Base-by-base conservation (phyloP, 257 asterid species). In the Hygrophila difformis region DNA sequence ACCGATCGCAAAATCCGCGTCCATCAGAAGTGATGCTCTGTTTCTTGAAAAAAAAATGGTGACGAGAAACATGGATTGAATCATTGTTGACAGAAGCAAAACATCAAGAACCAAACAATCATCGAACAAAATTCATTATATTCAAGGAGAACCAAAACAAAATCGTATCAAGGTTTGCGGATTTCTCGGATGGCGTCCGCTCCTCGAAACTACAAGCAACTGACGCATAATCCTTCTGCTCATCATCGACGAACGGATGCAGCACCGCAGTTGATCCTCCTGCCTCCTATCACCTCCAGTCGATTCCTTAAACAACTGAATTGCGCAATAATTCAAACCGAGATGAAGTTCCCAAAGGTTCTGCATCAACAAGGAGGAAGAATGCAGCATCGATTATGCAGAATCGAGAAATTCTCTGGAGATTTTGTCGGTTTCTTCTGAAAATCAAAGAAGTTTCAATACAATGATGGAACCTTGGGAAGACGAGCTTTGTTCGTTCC, bases 1-100 rank as follows among this genome's bases (percentile, higher is more conserved):
- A 61, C 49, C 19, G 89, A 87, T 76, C 81, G 78, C 80, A 80
- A 59, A 74, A 78, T 57, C 5, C 76, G 63, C n/a, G 77, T 58
- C 51, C 19, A 7, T 9, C 37, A 33, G 8, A 10, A 33, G 2
- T 33, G 6, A 5, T 33, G 12, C 12, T 33, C 8, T 5, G 4
- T 26, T 26, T 26, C 8, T 26, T 26, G 31, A n/a, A n/a, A n/a
- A n/a, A n/a, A n/a, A n/a, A n/a, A n/a, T n/a, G n/a, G n/a, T n/a
- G n/a, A n/a, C n/a, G n/a, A n/a, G n/a, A n/a, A n/a, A n/a, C n/a
- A n/a, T n/a, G n/a, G n/a, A n/a, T n/a, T n/a, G n/a, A n/a, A n/a
- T n/a, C n/a, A n/a, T n/a, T n/a, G n/a, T n/a, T n/a, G n/a, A n/a
- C n/a, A n/a, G n/a, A n/a, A n/a, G n/a, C n/a, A n/a, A n/a, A n/a